Base-by-base conservation (phyloP, 2,329 filamentous ascomycete genomes). In the Huntiella savannae region DNA sequence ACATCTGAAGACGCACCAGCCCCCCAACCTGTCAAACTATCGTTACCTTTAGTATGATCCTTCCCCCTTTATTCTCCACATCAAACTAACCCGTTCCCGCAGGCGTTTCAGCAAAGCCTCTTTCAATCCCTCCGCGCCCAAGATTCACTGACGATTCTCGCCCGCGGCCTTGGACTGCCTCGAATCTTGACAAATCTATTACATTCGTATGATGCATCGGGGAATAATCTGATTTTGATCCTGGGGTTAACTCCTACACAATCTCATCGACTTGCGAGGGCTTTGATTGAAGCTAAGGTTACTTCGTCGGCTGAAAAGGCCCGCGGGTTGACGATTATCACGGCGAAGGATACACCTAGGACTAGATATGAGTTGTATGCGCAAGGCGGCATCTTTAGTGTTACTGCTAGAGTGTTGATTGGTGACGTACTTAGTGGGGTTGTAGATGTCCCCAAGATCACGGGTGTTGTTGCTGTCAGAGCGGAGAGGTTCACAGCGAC, bases 191-290 rank as follows among this genome's bases (percentile, higher is more conserved):
- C 85, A n/a, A 98, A 96, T 59, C 73, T 98, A 35, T 75, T 98
- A 22, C 91, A 98, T 62, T 87, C 87, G 15, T 95, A 95, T 63
- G 91, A 98, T 70, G 87, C 86, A 1, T 85, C 85, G 3, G 91
- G 91, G 11, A 92, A 91, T 63, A 96, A 93, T 57, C 67, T 98
- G 46, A 79, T 98, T 42, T 68, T 98, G 39, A 65, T 98, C 15
- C 77, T 96, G 37, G 87, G 86, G 7, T 87, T 91, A 33, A 82
- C 91, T 50, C 86, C 95, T 33, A 77, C 83, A 50, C 91, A 98
- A 58, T 95, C 95, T 73, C 79, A 80, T 47, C 96, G 88, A 87
- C 86, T 98, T 50, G 91, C 91, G 54, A 91, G 96, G 65, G 84
- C 86, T 28, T 67, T 98, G 58, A 91, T 91, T 17, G 91, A 98